These are phyloP conservation scores for Colletotrichum somersetense DNA, from an alignment of 2,329 filamentous ascomycete genomes.

Conservation along the genomic window DNA sequence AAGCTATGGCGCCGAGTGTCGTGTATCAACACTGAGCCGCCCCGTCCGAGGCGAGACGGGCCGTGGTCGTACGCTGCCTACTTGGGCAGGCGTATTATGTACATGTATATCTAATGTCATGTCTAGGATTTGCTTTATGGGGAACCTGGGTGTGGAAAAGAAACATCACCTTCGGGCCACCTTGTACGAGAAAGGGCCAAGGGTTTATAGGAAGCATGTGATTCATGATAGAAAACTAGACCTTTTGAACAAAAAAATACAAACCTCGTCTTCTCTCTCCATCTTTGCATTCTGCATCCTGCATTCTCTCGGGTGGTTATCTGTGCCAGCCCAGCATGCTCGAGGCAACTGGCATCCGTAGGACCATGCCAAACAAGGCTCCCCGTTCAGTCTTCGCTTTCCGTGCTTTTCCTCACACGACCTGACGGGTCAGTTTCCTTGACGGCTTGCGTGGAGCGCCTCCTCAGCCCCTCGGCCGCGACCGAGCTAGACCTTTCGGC, in stretches of 20 bases:
- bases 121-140: slow-evolving; percentile 17
- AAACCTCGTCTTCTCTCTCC: slow-evolving; percentile 38
- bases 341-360: too few species aligned
- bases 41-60: slow-evolving; percentile 14
- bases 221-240: slow-evolving; percentile 41
- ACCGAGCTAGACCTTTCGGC: slow-evolving; percentile 8
- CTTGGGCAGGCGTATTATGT: slow-evolving; percentile 32
- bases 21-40: slow-evolving; percentile 35
- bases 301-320: not conserved
- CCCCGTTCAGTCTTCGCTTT: not conserved
- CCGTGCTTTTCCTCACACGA: not conserved
- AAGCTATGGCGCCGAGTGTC: slow-evolving; percentile 27
- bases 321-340: not conserved
- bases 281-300: not conserved
- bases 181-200: slow-evolving; percentile 13
- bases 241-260: slow-evolving; percentile 22
- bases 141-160: slow-evolving; percentile 24
- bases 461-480: not conserved
- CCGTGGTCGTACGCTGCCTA: slow-evolving; percentile 20
- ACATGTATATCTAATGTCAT: slow-evolving; percentile 42
- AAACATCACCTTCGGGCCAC: slow-evolving; percentile 19
- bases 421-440: not conserved
- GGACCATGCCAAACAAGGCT: not conserved
- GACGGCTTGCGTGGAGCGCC: not conserved
- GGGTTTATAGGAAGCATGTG: slow-evolving; percentile 25